These are phyloP conservation scores for Trichothecium roseum DNA, from an alignment of 2,329 filamentous ascomycete genomes.

Conservation along the genomic window DNA sequence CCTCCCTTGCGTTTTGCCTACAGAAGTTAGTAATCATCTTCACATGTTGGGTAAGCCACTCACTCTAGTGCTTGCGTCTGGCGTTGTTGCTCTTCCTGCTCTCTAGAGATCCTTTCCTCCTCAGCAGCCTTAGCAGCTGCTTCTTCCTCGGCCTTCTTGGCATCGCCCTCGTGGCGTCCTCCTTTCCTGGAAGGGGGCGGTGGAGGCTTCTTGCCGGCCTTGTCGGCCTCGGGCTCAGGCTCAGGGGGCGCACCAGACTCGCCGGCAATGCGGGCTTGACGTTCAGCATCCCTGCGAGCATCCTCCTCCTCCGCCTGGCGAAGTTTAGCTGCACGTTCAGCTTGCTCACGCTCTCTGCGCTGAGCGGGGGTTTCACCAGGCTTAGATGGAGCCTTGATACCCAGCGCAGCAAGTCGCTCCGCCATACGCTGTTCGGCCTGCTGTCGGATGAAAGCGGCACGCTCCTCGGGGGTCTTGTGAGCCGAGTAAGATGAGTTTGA, in stretches of 20 bases:
- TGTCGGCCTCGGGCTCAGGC: conserved; percentile 24
- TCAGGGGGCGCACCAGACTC: conserved; percentile 56
- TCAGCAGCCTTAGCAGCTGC: conserved; percentile 47
- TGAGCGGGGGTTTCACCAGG: conserved; percentile 73
- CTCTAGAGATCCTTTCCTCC: conserved; percentile 53
- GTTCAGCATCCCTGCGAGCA: conserved; percentile 74
- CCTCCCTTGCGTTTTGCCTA: conserved; percentile 62
- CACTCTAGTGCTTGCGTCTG: conserved; percentile 75
- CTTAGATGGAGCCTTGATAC: conserved; percentile 75
- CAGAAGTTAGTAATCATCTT: conserved; percentile 16
- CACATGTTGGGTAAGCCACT: conserved; percentile 27
- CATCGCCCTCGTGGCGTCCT: conserved; percentile 29
- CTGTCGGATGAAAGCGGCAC: conserved; percentile 92
- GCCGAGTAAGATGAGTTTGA: conserved; percentile 63
- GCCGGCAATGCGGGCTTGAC: conserved; percentile 71
- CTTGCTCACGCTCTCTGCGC: conserved; percentile 76
- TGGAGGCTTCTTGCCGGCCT: conserved; percentile 51
- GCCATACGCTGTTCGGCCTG: conserved; percentile 96
- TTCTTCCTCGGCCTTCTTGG: conserved; percentile 9
- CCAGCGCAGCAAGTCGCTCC: conserved; percentile 84
- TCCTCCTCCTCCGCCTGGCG: conserved; percentile 92
- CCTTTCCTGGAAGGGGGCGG: conserved; percentile 72
- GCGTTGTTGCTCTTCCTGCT: conserved; percentile 66
- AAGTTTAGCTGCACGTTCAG: conserved; percentile 78
- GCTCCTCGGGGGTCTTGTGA: conserved; percentile 85